A percentile compares a stretch with the other conserved stretches of the same genome.
phyloP scores from a whole-genome alignment of 202 grass and related monocot genomes.

The Brachypodium distachyon region DNA sequence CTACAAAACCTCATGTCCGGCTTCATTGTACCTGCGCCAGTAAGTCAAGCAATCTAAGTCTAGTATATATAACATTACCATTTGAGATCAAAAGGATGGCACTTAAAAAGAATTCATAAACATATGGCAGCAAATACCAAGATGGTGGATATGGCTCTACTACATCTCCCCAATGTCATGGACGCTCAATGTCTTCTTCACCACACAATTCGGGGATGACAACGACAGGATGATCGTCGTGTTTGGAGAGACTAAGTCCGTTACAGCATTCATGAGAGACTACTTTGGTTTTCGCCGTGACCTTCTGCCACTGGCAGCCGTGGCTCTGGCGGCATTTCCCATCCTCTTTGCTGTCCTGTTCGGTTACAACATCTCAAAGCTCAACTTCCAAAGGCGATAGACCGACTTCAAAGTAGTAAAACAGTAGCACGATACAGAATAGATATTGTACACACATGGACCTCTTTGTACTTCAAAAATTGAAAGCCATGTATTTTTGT shows the following conservation, averaged over 20 bases:
- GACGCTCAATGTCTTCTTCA: slow-evolving; percentile 48
- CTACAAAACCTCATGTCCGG: slow-evolving; percentile 41
- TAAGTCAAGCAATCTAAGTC: slow-evolving; percentile 21
- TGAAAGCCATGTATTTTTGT: not conserved
- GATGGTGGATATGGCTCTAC: slow-evolving; percentile 78
- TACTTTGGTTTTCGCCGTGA: slow-evolving; percentile 43
- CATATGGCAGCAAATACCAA: slow-evolving; percentile 50
- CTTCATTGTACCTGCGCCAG: slow-evolving; percentile 38
- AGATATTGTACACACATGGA: not conserved
- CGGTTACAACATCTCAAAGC: slow-evolving; percentile 39
- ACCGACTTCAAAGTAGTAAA: not conserved
- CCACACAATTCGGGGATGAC: slow-evolving; percentile 43
- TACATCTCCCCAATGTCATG: slow-evolving; percentile 47
- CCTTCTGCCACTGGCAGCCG: slow-evolving; percentile 22
- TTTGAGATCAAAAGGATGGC: not conserved
- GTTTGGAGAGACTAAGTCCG: slow-evolving; percentile 45
- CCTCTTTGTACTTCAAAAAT: not conserved
- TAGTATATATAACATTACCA: not conserved
- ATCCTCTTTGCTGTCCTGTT: slow-evolving; percentile 40
- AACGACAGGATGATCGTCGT: not conserved
- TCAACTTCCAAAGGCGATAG: slow-evolving; percentile 67
- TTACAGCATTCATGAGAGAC: slow-evolving; percentile 26
- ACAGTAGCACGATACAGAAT: not conserved
- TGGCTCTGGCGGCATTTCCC: slow-evolving; percentile 31
- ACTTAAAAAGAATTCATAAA: not conserved